Evolutionary conservation across 352 stramenopile genomes (phyloP).

Genomic region (Pythium vanterpoolii): DNA sequence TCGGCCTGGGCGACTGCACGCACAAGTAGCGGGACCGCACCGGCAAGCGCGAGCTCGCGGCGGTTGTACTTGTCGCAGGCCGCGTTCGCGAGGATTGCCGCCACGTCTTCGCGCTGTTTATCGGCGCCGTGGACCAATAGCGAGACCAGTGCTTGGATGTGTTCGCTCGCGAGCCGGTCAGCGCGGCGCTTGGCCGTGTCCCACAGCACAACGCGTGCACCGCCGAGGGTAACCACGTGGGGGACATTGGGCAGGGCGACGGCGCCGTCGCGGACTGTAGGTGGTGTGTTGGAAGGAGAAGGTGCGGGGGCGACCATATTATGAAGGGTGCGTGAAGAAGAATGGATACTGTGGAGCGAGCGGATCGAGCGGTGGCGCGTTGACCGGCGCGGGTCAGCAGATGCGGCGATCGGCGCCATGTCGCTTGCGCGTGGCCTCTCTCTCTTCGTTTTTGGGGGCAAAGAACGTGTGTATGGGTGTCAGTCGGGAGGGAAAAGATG

Average conservation of each 20-base stretch:
- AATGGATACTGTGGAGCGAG: slow-evolving; percentile 13
- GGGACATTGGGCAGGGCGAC: slow-evolving; percentile 20
- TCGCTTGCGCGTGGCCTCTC: slow-evolving; percentile 4
- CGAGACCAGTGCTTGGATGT: slow-evolving; percentile 14
- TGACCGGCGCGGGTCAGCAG: background rate
- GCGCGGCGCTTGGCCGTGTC: slow-evolving; percentile 20
- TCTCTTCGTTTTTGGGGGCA: background rate
- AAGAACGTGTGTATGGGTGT: background rate
- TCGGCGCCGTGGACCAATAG: slow-evolving; percentile 17
- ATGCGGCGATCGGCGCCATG: slow-evolving; percentile 1
- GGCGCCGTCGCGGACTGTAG: slow-evolving; percentile 12
- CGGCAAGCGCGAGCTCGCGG: slow-evolving; percentile 11
- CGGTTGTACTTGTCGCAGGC: slow-evolving; percentile 19
- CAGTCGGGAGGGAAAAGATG: background rate
- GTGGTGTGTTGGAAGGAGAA: background rate
- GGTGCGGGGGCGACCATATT: background rate
- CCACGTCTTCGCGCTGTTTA: slow-evolving; percentile 21
- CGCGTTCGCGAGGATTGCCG: slow-evolving; percentile 18
- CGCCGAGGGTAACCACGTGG: slow-evolving; percentile 17
- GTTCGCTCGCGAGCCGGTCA: slow-evolving; percentile 8
- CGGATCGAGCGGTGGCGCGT: slow-evolving; percentile 4
- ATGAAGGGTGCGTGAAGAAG: background rate
- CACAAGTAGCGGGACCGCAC: slow-evolving; percentile 17
- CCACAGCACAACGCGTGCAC: slow-evolving; percentile 21
- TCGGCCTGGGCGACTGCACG: background rate